These are phyloP conservation scores for Elsinoe necatrix DNA, from an alignment of 2,329 filamentous ascomycete species.

Conservation along the genomic window DNA sequence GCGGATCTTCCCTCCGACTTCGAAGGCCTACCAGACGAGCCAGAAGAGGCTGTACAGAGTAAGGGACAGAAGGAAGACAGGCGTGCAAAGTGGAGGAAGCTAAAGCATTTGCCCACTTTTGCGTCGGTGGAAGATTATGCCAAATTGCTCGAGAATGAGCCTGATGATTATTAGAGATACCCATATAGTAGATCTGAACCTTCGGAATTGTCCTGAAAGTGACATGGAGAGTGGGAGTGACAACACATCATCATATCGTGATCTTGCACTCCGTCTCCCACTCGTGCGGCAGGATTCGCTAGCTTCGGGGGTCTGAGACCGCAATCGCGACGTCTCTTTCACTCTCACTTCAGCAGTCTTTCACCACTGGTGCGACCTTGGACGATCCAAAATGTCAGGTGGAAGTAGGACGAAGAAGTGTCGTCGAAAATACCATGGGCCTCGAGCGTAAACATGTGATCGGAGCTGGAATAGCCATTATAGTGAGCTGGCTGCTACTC, in stretches of 20 bases:
- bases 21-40: conserved; percentile 37
- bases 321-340: background rate
- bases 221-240: background rate
- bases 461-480: conserved; percentile 58
- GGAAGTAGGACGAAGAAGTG: conserved; percentile 9
- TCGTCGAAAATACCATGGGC: conserved; percentile 46
- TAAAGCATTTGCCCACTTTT: conserved; percentile 86
- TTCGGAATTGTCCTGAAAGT: background rate
- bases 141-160: conserved; percentile 39
- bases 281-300: conserved; percentile 8
- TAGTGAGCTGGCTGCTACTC: conserved; percentile 81
- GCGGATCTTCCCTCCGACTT: conserved; percentile 49
- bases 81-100: conserved; percentile 64
- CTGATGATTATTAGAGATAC: conserved; percentile 19
- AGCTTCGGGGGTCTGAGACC: conserved; percentile 3
- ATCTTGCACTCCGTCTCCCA: background rate
- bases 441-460: conserved; percentile 65
- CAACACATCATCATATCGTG: background rate
- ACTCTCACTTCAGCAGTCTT: background rate
- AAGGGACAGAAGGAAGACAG: conserved; percentile 33
- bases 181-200: background rate
- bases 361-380: background rate
- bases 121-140: conserved; percentile 92
- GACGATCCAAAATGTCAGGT: conserved; percentile 7
- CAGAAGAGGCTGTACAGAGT: conserved; percentile 34